These are phyloP conservation scores for Salix koriyanagi DNA, from an alignment of 345 rosid genomes.

Conservation along the genomic window DNA sequence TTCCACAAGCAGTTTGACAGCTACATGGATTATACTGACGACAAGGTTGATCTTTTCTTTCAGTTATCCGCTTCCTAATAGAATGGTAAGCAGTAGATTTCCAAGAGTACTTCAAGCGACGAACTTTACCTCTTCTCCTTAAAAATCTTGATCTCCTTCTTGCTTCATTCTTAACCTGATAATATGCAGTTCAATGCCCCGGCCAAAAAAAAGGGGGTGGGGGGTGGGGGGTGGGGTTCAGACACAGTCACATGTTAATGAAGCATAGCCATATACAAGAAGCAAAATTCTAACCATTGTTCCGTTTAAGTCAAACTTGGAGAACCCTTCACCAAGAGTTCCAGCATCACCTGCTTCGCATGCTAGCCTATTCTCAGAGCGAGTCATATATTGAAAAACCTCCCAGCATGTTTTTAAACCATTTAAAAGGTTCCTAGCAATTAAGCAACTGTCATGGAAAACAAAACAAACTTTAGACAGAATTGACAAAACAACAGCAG, in stretches of 20 bases:
- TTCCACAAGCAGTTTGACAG: slow-evolving; percentile 90
- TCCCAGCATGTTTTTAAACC: slow-evolving; percentile 92
- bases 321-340: slow-evolving; percentile 68
- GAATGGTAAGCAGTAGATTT: slow-evolving; percentile 99
- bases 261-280: not conserved
- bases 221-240: not conserved
- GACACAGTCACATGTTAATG: not conserved
- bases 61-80: slow-evolving; percentile 80
- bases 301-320: slow-evolving; percentile 77
- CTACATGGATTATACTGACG: slow-evolving; percentile 96
- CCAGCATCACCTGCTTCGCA: slow-evolving; percentile 61
- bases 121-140: slow-evolving; percentile 93
- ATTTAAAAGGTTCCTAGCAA: slow-evolving; percentile 85
- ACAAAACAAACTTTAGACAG: slow-evolving; percentile 13
- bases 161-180: slow-evolving; percentile 68
- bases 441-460: slow-evolving; percentile 64
- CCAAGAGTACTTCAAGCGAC: slow-evolving; percentile 98
- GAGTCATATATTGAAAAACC: slow-evolving; percentile 79
- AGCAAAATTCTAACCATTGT: slow-evolving; percentile 46
- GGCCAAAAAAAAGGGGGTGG: slow-evolving; percentile 1
- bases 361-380: slow-evolving; percentile 56
- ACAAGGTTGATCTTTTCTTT: slow-evolving; percentile 97
- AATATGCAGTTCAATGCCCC: slow-evolving; percentile 18
- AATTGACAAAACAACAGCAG: slow-evolving; percentile 2
- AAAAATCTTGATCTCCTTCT: slow-evolving; percentile 92